Base-by-base conservation (phyloP, 345 rosid genomes). In the Citrus glauca region DNA sequence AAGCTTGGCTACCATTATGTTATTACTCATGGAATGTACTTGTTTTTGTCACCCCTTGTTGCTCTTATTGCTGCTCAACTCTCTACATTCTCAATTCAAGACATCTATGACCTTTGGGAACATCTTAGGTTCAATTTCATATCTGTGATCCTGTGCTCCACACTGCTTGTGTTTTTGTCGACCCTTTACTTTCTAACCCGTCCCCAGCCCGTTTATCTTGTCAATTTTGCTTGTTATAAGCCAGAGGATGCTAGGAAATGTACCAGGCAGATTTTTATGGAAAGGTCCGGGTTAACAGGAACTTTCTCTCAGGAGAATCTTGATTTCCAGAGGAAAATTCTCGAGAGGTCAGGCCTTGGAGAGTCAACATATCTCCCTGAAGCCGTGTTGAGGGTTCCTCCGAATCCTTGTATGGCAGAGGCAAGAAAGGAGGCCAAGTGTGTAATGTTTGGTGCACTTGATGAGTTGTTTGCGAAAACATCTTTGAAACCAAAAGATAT, bases 281-380 rank as follows among this genome's bases (percentile, higher is more conserved):
- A 83, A 66, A 78, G 84, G 57, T 77, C 86, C 6, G 25, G 11
- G 24, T 25, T 61, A 78, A 40, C 80, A 19, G 87, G 91, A 69
- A 60, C 80, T 50, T 86, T 88, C 78, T 59, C 86, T 0, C 83
- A 80, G 66, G 83, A 75, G 66, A 88, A 85, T 76, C 82, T 81
- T 37, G 87, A 79, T 77, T 86, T 86, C 65, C 89, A 86, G 69
- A 82, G 82, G 74, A 89, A 81, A 77, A 85, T 89, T 66, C 75
- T 89, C 13, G 88, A 87, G 73, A 84, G 92, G 70, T 80, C 92
- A 0, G 92, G 89, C n/a, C 81, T 89, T 38, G 92, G 92, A 68
- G 87, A 87, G 71, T 82, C 82, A 20, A 85, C 90, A 66, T 87
- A 89, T 69, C 85, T 89, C 5, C 92, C 92, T 0, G 78, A 85